These are phyloP conservation scores for Ilyonectria sp. DNA, from an alignment of 2,329 filamentous ascomycete genomes.

Conservation along the genomic window DNA sequence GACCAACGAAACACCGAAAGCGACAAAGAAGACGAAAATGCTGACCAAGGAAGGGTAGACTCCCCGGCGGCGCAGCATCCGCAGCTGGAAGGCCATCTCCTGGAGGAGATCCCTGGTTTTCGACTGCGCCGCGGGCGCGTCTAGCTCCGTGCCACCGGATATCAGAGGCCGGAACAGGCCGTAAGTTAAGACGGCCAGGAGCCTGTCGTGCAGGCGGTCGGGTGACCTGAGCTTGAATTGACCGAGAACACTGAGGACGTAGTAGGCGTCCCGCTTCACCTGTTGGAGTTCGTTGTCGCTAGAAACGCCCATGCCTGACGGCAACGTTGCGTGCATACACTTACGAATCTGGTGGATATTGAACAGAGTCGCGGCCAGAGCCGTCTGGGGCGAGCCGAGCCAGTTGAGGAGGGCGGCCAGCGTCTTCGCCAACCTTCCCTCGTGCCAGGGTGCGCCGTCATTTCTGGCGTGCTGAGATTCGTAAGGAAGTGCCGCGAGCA, in stretches of 20 bases:
- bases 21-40: conserved; percentile 16
- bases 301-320: background rate
- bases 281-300: background rate
- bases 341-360: background rate
- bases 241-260: background rate
- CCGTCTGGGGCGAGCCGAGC: background rate
- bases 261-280: background rate
- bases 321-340: background rate
- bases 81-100: conserved; percentile 13
- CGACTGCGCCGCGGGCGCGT: background rate
- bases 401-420: background rate
- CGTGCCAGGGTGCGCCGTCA: background rate
- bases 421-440: background rate
- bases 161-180: background rate
- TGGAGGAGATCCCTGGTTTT: conserved; percentile 1
- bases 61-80: conserved; percentile 12
- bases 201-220: background rate
- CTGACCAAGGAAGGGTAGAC: conserved; percentile 16
- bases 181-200: background rate
- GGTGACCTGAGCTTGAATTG: background rate
- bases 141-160: background rate
- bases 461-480: background rate
- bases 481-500: background rate
- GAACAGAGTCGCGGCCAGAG: background rate
- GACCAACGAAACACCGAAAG: conserved; percentile 18